A percentile compares a stretch with the other conserved stretches of the same genome.
Evolutionary conservation across 2,329 filamentous ascomycete genomes (phyloP).

Genomic region (Apiospora hydei): DNA sequence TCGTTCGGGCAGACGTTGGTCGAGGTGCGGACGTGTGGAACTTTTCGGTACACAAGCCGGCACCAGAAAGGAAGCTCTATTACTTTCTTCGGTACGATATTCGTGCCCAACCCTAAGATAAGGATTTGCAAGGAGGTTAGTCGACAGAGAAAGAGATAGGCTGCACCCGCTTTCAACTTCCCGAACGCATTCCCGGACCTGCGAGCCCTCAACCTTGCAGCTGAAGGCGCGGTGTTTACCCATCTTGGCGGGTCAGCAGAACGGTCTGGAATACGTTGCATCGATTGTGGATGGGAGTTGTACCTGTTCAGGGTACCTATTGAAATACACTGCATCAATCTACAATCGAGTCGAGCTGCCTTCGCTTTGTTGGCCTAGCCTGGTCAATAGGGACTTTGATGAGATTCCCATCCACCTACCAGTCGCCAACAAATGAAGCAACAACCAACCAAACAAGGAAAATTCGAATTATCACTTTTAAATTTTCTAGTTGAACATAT

Average conservation of each 20-base stretch:
- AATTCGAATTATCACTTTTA: too few species aligned
- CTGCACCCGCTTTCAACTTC: neutral
- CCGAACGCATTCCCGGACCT: conserved; percentile 9
- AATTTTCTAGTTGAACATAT: too few species aligned
- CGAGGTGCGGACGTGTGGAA: neutral
- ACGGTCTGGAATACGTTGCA: conserved; percentile 14
- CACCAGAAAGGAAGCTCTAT: neutral
- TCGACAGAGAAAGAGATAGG: neutral
- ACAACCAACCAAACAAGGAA: neutral
- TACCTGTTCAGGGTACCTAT: neutral
- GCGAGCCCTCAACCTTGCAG: neutral
- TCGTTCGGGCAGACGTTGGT: neutral
- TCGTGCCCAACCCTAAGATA: neutral
- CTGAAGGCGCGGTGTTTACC: conserved; percentile 10
- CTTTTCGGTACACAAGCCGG: neutral
- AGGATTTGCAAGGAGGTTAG: neutral
- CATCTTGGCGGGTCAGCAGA: conserved; percentile 6
- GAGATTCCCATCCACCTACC: neutral
- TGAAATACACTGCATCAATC: neutral
- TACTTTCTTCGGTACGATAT: neutral
- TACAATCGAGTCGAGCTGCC: neutral
- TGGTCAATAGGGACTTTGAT: neutral
- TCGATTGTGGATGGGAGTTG: neutral
- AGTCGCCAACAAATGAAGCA: neutral
- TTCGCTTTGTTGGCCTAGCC: neutral